Percentiles rank a stretch among this genome's conserved stretches.
Evolutionary conservation across 176 grass and related monocot species (phyloP).

Genomic region (Canna indica): DNA sequence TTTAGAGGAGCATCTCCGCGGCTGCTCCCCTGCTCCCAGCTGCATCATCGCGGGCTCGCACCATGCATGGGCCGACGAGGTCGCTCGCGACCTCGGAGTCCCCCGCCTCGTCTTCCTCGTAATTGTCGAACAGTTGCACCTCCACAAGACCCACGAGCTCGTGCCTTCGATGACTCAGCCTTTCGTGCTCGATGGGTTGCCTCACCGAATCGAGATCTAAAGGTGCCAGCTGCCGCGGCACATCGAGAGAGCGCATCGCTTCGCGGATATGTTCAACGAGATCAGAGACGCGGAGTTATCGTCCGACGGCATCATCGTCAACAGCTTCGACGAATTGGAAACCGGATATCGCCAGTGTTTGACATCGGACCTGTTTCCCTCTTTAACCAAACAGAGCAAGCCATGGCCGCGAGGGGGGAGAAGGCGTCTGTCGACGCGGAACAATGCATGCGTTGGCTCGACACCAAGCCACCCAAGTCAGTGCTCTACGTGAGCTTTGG

Average conservation of each 20-base stretch:
- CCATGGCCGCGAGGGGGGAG: not conserved
- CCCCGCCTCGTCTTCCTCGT: slow-evolving; percentile 22
- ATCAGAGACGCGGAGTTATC: not conserved
- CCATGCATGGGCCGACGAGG: slow-evolving; percentile 22
- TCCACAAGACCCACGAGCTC: too few species aligned
- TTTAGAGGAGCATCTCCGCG: slow-evolving; percentile 21
- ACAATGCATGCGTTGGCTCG: slow-evolving; percentile 49
- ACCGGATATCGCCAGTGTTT: not conserved
- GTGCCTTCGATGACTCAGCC: not conserved
- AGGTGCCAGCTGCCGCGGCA: not conserved
- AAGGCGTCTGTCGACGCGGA: not conserved
- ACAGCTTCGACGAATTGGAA: slow-evolving; percentile 25
- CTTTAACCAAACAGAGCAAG: not conserved
- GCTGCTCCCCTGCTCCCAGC: not conserved
- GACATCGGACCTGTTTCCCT: not conserved
- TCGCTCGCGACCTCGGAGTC: slow-evolving; percentile 22
- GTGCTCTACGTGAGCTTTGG: slow-evolving; percentile 76
- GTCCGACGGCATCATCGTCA: slow-evolving; percentile 14
- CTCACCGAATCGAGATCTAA: slow-evolving; percentile 13
- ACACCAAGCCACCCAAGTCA: slow-evolving; percentile 28
- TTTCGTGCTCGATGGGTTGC: slow-evolving; percentile 21
- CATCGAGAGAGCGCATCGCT: not conserved
- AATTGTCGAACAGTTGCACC: slow-evolving; percentile 7
- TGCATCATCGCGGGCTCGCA: slow-evolving; percentile 18
- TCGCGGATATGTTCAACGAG: not conserved